These are phyloP conservation scores for Ampelomyces quisqualis DNA, from an alignment of 2,329 filamentous ascomycete species.

Conservation along the genomic window DNA sequence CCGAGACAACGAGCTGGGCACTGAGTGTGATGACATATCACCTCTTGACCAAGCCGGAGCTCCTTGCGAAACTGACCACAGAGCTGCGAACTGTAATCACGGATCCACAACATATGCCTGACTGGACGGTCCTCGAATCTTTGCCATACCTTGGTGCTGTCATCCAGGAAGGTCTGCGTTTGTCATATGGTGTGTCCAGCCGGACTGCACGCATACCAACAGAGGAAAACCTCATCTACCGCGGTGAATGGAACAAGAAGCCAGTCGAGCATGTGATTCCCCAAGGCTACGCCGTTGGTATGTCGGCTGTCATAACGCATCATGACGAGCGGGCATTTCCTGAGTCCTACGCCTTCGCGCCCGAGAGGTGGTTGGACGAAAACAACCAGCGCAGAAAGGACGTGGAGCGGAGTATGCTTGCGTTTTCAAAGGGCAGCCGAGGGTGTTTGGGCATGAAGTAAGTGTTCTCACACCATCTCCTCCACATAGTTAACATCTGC, in stretches of 20 bases:
- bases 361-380: constrained; percentile 35
- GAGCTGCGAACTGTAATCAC: constrained; percentile 25
- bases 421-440: constrained; percentile 36
- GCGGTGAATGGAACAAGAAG: constrained; percentile 29
- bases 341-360: constrained; percentile 25
- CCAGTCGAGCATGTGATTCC: constrained; percentile 23
- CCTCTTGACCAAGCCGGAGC: constrained; percentile 24
- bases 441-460: constrained; percentile 40
- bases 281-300: constrained; percentile 26
- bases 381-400: constrained; percentile 25
- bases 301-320: constrained; percentile 29
- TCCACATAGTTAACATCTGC: too few relatives aligned
- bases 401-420: constrained; percentile 31
- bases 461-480: constrained; percentile 8
- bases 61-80: constrained; percentile 22
- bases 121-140: constrained; percentile 24
- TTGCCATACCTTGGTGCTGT: constrained; percentile 39
- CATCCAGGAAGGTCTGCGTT: constrained; percentile 35
- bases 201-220: constrained; percentile 28
- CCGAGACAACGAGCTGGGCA: constrained; percentile 38
- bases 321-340: constrained; percentile 30
- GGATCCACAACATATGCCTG: constrained; percentile 16
- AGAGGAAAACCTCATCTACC: constrained; percentile 25
- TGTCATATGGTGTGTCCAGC: constrained; percentile 30
- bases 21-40: constrained; percentile 33